Evolutionary conservation across 192 early-diverging fungal genomes (phyloP).

Genomic region (Backusella sp.): DNA sequence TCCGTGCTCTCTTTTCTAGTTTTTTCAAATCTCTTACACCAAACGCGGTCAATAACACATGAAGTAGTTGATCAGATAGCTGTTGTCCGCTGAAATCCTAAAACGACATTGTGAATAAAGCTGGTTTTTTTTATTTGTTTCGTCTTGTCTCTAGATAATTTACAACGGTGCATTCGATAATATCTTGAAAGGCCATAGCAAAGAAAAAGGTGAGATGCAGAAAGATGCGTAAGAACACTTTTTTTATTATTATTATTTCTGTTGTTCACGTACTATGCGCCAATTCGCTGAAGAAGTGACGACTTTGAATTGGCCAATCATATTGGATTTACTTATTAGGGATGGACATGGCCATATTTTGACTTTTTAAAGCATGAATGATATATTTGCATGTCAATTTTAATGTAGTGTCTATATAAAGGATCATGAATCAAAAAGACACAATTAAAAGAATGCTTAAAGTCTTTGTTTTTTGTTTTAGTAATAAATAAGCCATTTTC

Average conservation of each 20-base stretch:
- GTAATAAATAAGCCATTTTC: no score
- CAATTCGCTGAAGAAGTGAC: not conserved
- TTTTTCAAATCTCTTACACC: not conserved
- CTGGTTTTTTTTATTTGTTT: not conserved
- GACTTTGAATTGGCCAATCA: not conserved
- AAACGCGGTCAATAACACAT: slow-evolving; percentile 3
- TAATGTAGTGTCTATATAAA: no score
- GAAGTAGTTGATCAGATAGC: not conserved
- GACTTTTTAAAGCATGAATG: no score
- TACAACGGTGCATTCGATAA: slow-evolving; percentile 16
- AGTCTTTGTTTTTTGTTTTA: no score
- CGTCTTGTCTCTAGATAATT: not conserved
- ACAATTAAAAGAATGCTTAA: no score
- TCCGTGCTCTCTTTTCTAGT: not conserved
- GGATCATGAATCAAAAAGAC: no score
- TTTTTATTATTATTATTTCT: not conserved
- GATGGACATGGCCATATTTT: no score
- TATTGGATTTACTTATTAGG: not conserved
- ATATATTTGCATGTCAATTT: no score
- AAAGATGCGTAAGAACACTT: not conserved
- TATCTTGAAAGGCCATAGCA: slow-evolving; percentile 3
- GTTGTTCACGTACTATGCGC: not conserved
- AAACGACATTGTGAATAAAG: not conserved
- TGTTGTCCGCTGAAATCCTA: slow-evolving; percentile 19
- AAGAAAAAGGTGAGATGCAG: not conserved